A percentile compares a stretch with the other conserved stretches of the same genome.
Conservation (phyloP, 1,139 yeast species). For the Yamadazyma membranifaciens region DNA sequence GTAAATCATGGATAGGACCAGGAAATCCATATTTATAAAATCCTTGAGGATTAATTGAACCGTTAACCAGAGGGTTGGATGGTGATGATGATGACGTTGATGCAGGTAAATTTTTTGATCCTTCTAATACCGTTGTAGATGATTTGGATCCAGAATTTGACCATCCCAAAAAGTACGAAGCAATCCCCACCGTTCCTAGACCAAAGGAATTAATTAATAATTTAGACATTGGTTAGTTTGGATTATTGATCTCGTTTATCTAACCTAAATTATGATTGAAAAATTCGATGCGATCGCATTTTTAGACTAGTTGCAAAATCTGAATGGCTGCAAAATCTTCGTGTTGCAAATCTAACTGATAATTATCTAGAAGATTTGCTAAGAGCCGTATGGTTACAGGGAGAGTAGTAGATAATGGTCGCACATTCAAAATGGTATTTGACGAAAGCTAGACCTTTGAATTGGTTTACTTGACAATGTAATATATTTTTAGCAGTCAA, state of each 20-base stretch:
- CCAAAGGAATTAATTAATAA: slow-evolving; percentile 30
- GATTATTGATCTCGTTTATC: background rate
- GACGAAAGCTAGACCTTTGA: too few relatives aligned
- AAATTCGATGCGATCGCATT: too few relatives aligned
- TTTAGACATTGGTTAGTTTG: slow-evolving; percentile 26
- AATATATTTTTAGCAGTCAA: too few relatives aligned
- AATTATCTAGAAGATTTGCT: too few relatives aligned
- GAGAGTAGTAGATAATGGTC: too few relatives aligned
- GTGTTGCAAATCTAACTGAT: background rate
- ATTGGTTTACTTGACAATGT: too few relatives aligned
- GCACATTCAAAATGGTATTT: too few relatives aligned
- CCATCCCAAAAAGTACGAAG: slow-evolving; percentile 44
- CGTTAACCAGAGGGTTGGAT: slow-evolving; percentile 19
- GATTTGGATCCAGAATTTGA: slow-evolving; percentile 11
- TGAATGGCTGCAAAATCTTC: background rate
- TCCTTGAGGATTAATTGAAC: slow-evolving; percentile 60
- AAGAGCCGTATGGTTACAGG: too few relatives aligned
- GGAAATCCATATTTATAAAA: slow-evolving; percentile 92
- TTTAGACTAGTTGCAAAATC: too few relatives aligned
- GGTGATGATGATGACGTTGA: slow-evolving; percentile 3
- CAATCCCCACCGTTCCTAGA: slow-evolving; percentile 39
- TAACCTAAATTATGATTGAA: background rate
- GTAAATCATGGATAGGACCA: slow-evolving; percentile 87
- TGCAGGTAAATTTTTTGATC: slow-evolving; percentile 17
- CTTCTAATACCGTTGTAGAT: slow-evolving; percentile 11